These are phyloP conservation scores for Albatrellus ellisii DNA, from an alignment of 768 basidiomycete species.

Conservation along the genomic window DNA sequence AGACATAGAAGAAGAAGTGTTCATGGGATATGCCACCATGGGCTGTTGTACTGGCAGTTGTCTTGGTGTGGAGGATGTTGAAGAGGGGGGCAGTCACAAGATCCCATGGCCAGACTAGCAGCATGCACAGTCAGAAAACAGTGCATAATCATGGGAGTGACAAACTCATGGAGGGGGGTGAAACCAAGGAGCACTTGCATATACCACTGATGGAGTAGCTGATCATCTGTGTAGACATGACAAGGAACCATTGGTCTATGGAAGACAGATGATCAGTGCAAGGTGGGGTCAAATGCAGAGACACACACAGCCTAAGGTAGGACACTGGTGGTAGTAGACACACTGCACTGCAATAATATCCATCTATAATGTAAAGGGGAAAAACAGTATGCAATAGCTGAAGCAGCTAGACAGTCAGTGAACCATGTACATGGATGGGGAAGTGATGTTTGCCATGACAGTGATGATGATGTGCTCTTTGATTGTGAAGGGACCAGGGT, in stretches of 20 bases:
- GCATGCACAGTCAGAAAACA: slow-evolving; percentile 13
- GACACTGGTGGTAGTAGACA: slow-evolving; percentile 28
- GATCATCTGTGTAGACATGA: slow-evolving; percentile 58
- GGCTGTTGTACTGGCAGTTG: slow-evolving; percentile 46
- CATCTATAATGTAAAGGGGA: no score
- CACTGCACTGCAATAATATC: slow-evolving; percentile 32
- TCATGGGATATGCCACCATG: slow-evolving; percentile 50
- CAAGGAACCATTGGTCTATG: slow-evolving; percentile 39
- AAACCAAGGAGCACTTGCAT: slow-evolving; percentile 58
- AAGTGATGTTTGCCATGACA: slow-evolving; percentile 55
- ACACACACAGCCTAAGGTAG: slow-evolving; percentile 25
- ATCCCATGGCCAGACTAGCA: slow-evolving; percentile 17
- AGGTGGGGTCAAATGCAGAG: slow-evolving; percentile 11
- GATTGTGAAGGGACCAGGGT: slow-evolving; percentile 66
- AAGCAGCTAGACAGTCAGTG: no score
- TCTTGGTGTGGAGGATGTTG: slow-evolving; percentile 59
- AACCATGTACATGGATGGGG: no score
- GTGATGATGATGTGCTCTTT: slow-evolving; percentile 71
- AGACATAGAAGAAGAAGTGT: slow-evolving; percentile 59
- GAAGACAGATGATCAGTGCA: not conserved
- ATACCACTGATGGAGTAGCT: slow-evolving; percentile 75
- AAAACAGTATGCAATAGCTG: no score
- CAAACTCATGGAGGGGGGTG: slow-evolving; percentile 34
- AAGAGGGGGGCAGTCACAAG: slow-evolving; percentile 53
- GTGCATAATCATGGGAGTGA: no score